Evolutionary conservation across 2,329 filamentous ascomycete species (phyloP).

Genomic region (Colletotrichum sp.): DNA sequence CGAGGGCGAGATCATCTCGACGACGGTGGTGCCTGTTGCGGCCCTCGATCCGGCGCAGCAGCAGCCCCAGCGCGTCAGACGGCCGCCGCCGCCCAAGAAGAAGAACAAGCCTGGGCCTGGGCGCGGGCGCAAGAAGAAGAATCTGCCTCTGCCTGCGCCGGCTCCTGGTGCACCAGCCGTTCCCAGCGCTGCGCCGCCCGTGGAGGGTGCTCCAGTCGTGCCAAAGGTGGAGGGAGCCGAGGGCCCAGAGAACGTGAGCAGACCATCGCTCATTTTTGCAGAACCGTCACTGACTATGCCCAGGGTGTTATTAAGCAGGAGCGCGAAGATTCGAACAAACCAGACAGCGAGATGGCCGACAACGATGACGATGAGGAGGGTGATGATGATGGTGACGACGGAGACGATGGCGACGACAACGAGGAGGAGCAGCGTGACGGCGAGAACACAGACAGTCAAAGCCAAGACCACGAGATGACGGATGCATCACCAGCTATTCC

Average conservation of each 20-base stretch:
- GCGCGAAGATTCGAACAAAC: constrained; percentile 48
- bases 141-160: constrained; percentile 47
- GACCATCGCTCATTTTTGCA: not conserved
- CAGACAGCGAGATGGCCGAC: constrained; percentile 61
- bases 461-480: constrained; percentile 33
- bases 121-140: constrained; percentile 81
- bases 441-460: constrained; percentile 30
- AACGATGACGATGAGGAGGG: constrained; percentile 53
- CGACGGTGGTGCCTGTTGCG: constrained; percentile 58
- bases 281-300: constrained; percentile 23
- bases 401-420: constrained; percentile 51
- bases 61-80: constrained; percentile 55
- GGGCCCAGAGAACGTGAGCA: constrained; percentile 18
- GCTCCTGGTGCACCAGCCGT: constrained; percentile 25
- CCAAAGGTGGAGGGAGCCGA: constrained; percentile 17
- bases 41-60: constrained; percentile 56
- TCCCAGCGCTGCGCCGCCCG: constrained; percentile 30
- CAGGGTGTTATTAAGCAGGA: constrained; percentile 49
- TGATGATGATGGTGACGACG: constrained; percentile 53
- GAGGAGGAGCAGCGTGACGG: constrained; percentile 49
- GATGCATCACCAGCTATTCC: constrained; percentile 35
- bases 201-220: constrained; percentile 28
- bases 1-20: constrained; percentile 80
- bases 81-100: constrained; percentile 78
- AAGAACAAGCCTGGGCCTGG: constrained; percentile 79